phyloP scores from a whole-genome alignment of 306 rosid genomes.

The Corylus americana region DNA sequence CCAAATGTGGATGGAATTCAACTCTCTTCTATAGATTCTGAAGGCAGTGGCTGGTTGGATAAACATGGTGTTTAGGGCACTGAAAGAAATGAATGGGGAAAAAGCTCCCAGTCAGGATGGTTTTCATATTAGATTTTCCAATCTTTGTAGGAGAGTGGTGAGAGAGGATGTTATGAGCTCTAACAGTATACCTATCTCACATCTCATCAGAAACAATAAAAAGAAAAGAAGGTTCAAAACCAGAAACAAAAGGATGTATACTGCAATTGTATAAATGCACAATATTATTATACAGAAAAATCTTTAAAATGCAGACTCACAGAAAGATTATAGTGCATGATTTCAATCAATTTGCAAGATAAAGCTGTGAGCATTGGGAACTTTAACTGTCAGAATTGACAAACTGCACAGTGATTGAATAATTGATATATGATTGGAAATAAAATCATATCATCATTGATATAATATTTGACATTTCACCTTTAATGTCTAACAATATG shows the following conservation, averaged over 20 bases:
- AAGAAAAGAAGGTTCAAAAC: not conserved
- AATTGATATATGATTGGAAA: not conserved
- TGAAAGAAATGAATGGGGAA: not conserved
- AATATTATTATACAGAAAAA: not conserved
- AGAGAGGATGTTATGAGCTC: not conserved
- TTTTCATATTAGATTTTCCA: not conserved
- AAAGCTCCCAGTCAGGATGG: not conserved
- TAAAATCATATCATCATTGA: not conserved
- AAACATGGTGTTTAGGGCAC: not conserved
- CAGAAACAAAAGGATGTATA: not conserved
- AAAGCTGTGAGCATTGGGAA: not conserved
- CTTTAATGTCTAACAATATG: not conserved
- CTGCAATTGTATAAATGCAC: not conserved
- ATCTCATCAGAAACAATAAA: not conserved
- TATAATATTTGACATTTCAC: not conserved
- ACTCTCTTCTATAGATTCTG: not conserved
- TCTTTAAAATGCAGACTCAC: not conserved
- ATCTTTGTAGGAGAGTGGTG: not conserved
- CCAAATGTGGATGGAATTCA: not conserved
- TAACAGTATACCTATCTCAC: not conserved
- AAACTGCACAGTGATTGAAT: not conserved
- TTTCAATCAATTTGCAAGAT: not conserved
- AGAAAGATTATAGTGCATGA: not conserved
- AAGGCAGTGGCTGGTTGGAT: not conserved
- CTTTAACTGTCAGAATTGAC: not conserved